These are phyloP conservation scores for Scenedesmus sp. DNA, from an alignment of 163 green algal genomes.

Conservation along the genomic window DNA sequence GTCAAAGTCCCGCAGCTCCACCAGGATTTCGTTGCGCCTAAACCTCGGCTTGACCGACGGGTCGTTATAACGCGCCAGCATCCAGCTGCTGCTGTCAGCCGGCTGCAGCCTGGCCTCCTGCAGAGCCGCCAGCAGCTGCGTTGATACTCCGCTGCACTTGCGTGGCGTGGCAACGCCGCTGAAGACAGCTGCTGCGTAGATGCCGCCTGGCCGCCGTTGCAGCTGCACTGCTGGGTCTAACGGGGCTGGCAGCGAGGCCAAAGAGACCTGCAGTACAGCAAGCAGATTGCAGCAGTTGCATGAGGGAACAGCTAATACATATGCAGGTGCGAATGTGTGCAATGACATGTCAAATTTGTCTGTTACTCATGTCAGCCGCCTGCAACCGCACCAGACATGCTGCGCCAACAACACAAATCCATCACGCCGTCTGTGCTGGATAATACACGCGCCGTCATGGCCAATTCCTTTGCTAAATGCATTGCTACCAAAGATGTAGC, in stretches of 20 bases:
- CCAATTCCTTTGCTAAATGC: conserved; percentile 69
- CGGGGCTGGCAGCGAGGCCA: conserved; percentile 31
- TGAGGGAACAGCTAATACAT: neutral
- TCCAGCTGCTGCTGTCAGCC: conserved; percentile 19
- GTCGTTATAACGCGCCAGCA: conserved; percentile 87
- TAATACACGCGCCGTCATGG: conserved; percentile 90
- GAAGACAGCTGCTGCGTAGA: conserved; percentile 58
- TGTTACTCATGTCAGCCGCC: neutral
- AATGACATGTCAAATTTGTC: neutral
- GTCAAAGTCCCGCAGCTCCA: conserved; percentile 70
- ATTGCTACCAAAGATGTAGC: conserved; percentile 44
- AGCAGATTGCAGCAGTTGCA: neutral
- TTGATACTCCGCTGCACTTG: neutral
- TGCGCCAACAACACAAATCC: conserved; percentile 62
- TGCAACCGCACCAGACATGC: neutral
- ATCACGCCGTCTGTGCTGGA: conserved; percentile 67
- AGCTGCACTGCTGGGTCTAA: conserved; percentile 47
- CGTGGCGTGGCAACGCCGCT: conserved; percentile 32
- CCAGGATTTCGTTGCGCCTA: conserved; percentile 84
- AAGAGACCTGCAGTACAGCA: neutral
- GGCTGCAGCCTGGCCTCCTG: conserved; percentile 21
- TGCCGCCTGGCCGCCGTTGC: conserved; percentile 43
- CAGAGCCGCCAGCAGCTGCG: conserved; percentile 21
- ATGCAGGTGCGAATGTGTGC: neutral
- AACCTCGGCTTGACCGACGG: conserved; percentile 75